Base-by-base conservation (phyloP, 1,139 yeast genomes). In the Saccharomyces hybrid region DNA sequence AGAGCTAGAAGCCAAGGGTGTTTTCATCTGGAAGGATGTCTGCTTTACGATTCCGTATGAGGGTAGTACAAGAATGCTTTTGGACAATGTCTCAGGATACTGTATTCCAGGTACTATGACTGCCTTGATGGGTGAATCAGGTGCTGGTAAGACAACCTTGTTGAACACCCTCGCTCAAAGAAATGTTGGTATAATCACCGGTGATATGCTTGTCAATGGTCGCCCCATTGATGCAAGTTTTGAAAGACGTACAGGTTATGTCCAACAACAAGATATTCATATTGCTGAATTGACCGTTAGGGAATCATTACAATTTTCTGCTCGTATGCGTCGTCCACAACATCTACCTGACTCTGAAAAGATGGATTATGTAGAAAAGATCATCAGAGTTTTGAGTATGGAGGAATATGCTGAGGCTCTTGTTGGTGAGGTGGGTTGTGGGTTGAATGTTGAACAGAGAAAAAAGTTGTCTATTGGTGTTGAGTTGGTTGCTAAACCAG, bases 111-210 rank as follows among this genome's bases (percentile, higher is more conserved):
- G 86, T 54, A 61, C 62, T 38, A 64, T 78, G 64, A 78, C 80
- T 51, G 81, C 80, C 2, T 66, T 81, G 50, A 81, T 81, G 84
- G 85, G 86, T 55, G 84, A 79, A 60, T 81, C 85, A 14, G 86
- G 86, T 62, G 84, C 85, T 48, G 86, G 86, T 65, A 81, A 81
- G 64, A 81, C 86, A 1, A 81, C 86, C 0, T 68, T 81, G 54
- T 72, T 81, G 62, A 80, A 81, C 60, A 75, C 77, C 50, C 70
- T 81, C 55, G 79, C 85, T 49, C 80, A 78, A 60, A 73, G 84
- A 67, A 69, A 76, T 52, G 72, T 73, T 62, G 83, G 83, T 59
- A 75, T 75, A 38, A 72, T 80, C 42, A 78, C 82, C 51, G 84
- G 84, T 62, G 81, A 78, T 55, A 77, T 79, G 76, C 64, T 79